These are phyloP conservation scores for Trametes gibbosa DNA, from an alignment of 768 basidiomycete genomes.

Conservation along the genomic window DNA sequence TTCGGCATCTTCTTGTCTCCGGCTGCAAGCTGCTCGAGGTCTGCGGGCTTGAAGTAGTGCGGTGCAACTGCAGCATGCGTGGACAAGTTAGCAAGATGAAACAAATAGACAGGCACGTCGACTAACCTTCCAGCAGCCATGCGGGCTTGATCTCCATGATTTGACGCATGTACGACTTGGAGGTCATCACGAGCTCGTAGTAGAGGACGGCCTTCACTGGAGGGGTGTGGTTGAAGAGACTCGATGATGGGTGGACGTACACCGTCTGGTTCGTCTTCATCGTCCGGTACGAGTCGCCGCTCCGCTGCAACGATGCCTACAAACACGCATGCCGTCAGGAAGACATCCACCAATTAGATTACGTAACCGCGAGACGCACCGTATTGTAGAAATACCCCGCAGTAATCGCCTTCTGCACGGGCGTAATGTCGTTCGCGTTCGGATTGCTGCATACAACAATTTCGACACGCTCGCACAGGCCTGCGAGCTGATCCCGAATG, in stretches of 20 bases:
- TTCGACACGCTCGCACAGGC: slow-evolving; percentile 95
- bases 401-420: slow-evolving; percentile 93
- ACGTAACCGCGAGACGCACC: slow-evolving; percentile 38
- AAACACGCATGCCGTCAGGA: not conserved
- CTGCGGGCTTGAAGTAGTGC: slow-evolving; percentile 90
- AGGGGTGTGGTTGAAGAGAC: slow-evolving; percentile 93
- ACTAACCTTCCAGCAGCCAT: slow-evolving; percentile 88
- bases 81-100: slow-evolving; percentile 5
- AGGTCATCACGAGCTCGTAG: slow-evolving; percentile 97
- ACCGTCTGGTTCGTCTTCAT: slow-evolving; percentile 96
- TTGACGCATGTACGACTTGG: slow-evolving; percentile 97
- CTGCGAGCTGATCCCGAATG: slow-evolving; percentile 93
- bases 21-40: slow-evolving; percentile 72
- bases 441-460: slow-evolving; percentile 85
- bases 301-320: slow-evolving; percentile 89
- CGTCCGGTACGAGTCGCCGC: slow-evolving; percentile 95
- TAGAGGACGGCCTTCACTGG: slow-evolving; percentile 89
- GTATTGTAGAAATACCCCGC: slow-evolving; percentile 97
- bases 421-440: slow-evolving; percentile 89
- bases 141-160: slow-evolving; percentile 97
- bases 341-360: not conserved
- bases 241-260: slow-evolving; percentile 94
- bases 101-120: not conserved
- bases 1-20: slow-evolving; percentile 98
- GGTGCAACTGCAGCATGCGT: slow-evolving; percentile 69